A percentile compares a stretch with the other conserved stretches of the same genome.
Evolutionary conservation across 805 yeast species (phyloP).

Genomic region (Lipomyces chichibuensis): DNA sequence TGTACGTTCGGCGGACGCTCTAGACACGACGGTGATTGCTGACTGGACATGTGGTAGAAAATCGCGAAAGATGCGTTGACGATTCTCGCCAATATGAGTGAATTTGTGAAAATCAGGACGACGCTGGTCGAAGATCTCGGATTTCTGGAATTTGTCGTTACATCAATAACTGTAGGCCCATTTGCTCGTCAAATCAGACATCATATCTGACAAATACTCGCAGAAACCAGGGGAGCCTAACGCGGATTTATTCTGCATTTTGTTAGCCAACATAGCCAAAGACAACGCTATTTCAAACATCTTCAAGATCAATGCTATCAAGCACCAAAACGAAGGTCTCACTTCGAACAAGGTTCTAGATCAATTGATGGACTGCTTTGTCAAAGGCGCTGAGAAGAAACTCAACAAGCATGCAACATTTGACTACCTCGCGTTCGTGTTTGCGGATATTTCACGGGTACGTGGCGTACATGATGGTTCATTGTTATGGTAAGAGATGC

Average conservation of each 20-base stretch:
- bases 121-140: constrained; percentile 65
- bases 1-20: constrained; percentile 12
- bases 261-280: constrained; percentile 84
- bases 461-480: not conserved
- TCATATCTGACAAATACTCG: constrained; percentile 43
- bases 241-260: constrained; percentile 81
- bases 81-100: constrained; percentile 80
- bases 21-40: not conserved
- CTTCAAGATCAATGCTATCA: constrained; percentile 14
- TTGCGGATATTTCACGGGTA: constrained; percentile 86
- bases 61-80: constrained; percentile 58
- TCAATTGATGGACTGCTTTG: constrained; percentile 85
- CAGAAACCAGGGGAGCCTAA: constrained; percentile 55
- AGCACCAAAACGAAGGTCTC: constrained; percentile 12
- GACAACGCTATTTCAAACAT: constrained; percentile 55
- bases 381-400: constrained; percentile 74
- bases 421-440: constrained; percentile 84
- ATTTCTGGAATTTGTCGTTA: constrained; percentile 47
- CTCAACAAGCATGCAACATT: constrained; percentile 72
- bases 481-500: not conserved
- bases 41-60: constrained; percentile 4
- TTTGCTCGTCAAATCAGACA: constrained; percentile 53
- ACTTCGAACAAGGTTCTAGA: constrained; percentile 54
- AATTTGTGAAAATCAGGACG: constrained; percentile 63
- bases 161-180: constrained; percentile 42